phyloP scores from a whole-genome alignment of 805 yeast genomes.

The Barnettozyma californica region DNA sequence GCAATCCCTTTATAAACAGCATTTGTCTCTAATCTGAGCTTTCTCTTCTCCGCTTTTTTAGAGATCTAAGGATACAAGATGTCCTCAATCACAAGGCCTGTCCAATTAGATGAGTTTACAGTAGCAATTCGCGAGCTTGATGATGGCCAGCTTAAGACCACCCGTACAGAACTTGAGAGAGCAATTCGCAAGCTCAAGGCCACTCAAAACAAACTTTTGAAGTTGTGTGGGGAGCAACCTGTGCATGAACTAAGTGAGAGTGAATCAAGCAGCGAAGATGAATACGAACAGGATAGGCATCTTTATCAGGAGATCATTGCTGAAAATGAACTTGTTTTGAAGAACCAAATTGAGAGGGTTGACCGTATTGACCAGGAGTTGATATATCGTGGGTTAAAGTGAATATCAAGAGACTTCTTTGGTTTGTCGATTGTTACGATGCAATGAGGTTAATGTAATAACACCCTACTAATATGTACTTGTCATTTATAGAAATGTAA shows the following conservation, averaged over 20 bases:
- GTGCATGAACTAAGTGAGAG: conserved; percentile 12
- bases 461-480: background rate
- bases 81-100: conserved; percentile 32
- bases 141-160: conserved; percentile 35
- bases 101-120: conserved; percentile 41
- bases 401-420: background rate
- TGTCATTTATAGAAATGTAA: conserved; percentile 11
- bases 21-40: background rate
- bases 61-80: conserved; percentile 7
- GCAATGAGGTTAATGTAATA: background rate
- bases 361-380: conserved; percentile 43
- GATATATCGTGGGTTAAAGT: conserved; percentile 32
- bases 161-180: conserved; percentile 31
- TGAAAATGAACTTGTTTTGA: conserved; percentile 53
- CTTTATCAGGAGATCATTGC: conserved; percentile 49
- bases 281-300: conserved; percentile 37
- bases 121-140: conserved; percentile 50
- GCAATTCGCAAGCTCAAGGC: conserved; percentile 44
- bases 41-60: background rate
- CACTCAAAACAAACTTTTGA: conserved; percentile 43
- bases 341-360: conserved; percentile 44
- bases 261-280: conserved; percentile 22
- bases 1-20: background rate
- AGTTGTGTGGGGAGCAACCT: conserved; percentile 3
- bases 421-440: background rate